Percentiles rank a stretch among this genome's conserved stretches.
phyloP scores from a whole-genome alignment of 2,329 filamentous ascomycete genomes.

The Elsinoe perseae region DNA sequence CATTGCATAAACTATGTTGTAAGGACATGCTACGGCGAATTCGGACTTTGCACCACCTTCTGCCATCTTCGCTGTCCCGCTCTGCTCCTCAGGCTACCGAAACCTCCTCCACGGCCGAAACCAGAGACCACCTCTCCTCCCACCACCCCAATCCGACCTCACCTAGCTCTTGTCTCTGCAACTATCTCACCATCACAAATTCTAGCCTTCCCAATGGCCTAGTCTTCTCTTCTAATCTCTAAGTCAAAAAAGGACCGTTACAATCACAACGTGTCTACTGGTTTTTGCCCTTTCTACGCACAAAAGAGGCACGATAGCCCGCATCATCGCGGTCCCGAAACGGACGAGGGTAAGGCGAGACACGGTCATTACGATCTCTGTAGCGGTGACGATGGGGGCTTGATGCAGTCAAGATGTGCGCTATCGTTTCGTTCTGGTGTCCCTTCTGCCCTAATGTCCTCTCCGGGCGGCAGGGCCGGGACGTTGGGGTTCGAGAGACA shows the following conservation, averaged over 20 bases:
- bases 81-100: background rate
- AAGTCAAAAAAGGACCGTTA: background rate
- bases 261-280: background rate
- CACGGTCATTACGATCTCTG: background rate
- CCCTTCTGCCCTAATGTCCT: background rate
- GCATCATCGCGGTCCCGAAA: slow-evolving; percentile 2
- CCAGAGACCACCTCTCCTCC: background rate
- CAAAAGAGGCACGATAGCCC: background rate
- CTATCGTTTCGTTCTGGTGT: background rate
- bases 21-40: too few relatives aligned
- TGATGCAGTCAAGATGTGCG: background rate
- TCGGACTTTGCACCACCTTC: background rate
- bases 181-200: too few relatives aligned
- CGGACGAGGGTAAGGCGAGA: background rate
- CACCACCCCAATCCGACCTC: background rate
- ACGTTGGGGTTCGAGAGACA: background rate
- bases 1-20: background rate
- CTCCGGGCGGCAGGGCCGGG: background rate
- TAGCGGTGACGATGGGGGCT: background rate
- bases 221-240: background rate
- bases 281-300: too few relatives aligned
- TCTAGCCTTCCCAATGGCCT: background rate
- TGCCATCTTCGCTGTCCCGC: background rate
- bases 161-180: background rate
- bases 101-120: background rate